Conservation (phyloP, 2,329 filamentous ascomycete species). For the Colletotrichum tabaci region DNA sequence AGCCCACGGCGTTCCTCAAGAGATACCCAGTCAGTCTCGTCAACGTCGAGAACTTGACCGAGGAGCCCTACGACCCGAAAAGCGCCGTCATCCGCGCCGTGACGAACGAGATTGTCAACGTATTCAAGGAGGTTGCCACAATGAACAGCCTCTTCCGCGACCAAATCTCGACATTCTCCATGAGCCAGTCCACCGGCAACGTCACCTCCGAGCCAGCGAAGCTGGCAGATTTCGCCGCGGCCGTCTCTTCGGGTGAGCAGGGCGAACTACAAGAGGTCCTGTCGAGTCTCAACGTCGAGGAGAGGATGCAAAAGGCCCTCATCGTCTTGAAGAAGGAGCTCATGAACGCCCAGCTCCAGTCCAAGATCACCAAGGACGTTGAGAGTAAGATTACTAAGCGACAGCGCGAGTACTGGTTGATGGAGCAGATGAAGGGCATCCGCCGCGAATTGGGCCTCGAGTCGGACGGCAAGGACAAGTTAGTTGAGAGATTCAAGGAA, state of each 20-base stretch:
- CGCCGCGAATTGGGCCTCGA: slow-evolving; percentile 95
- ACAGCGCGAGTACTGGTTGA: slow-evolving; percentile 97
- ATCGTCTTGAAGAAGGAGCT: slow-evolving; percentile 97
- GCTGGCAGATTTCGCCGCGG: slow-evolving; percentile 95
- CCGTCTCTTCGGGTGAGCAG: slow-evolving; percentile 94
- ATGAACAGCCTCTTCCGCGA: slow-evolving; percentile 97
- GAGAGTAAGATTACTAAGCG: slow-evolving; percentile 98
- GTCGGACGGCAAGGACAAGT: slow-evolving; percentile 97
- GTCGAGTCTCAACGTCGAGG: slow-evolving; percentile 90
- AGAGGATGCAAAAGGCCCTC: slow-evolving; percentile 91
- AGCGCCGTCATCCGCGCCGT: slow-evolving; percentile 91
- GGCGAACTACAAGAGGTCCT: slow-evolving; percentile 94
- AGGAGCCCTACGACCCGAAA: slow-evolving; percentile 92
- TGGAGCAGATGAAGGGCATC: slow-evolving; percentile 99
- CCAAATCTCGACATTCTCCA: slow-evolving; percentile 96
- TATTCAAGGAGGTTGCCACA: slow-evolving; percentile 96
- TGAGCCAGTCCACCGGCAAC: slow-evolving; percentile 94
- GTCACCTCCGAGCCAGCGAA: slow-evolving; percentile 96
- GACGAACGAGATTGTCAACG: slow-evolving; percentile 98
- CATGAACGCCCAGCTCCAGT: slow-evolving; percentile 97
- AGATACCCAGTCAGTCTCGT: slow-evolving; percentile 95
- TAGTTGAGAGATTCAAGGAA: slow-evolving; percentile 97
- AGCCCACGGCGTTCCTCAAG: slow-evolving; percentile 91
- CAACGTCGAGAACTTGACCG: slow-evolving; percentile 92
- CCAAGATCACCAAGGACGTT: slow-evolving; percentile 98